Evolutionary conservation across 2,329 filamentous ascomycete species (phyloP).

Genomic region (Zymoseptoria ardabiliae): DNA sequence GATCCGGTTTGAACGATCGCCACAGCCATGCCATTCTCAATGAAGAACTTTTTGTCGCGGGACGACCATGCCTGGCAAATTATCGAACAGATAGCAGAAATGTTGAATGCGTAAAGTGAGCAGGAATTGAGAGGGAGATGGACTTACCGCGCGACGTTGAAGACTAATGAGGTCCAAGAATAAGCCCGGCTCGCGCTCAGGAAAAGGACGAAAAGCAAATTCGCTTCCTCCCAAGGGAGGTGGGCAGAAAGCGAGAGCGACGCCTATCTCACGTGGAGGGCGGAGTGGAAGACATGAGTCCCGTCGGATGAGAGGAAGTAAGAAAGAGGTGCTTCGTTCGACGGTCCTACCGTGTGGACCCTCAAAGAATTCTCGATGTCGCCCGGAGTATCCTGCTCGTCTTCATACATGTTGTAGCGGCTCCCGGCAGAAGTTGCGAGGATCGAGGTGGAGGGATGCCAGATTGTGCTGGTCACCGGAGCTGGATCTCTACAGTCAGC

Average conservation of each 20-base stretch:
- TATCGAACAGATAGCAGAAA: too few relatives aligned
- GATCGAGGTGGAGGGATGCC: slow-evolving; percentile 42
- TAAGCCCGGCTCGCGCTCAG: background rate
- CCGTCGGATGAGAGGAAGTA: background rate
- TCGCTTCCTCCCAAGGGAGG: too few relatives aligned
- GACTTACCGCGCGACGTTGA: background rate
- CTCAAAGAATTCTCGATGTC: background rate
- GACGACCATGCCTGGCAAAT: too few relatives aligned
- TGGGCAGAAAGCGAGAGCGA: background rate
- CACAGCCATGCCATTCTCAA: too few relatives aligned
- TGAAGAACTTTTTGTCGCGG: too few relatives aligned
- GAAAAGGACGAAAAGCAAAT: background rate
- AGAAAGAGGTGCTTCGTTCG: background rate
- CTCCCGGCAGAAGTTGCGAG: slow-evolving; percentile 44
- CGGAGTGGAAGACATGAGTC: background rate
- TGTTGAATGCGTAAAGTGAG: too few relatives aligned
- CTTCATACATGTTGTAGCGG: background rate
- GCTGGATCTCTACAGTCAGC: slow-evolving; percentile 23
- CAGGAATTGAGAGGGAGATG: background rate
- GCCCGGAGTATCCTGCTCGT: background rate
- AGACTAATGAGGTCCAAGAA: background rate
- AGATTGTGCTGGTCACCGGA: slow-evolving; percentile 37
- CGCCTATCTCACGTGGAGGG: background rate
- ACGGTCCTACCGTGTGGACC: background rate
- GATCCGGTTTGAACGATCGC: too few relatives aligned